Base-by-base conservation (phyloP, 352 stramenopile genomes). In the Phytophthora pistaciae region DNA sequence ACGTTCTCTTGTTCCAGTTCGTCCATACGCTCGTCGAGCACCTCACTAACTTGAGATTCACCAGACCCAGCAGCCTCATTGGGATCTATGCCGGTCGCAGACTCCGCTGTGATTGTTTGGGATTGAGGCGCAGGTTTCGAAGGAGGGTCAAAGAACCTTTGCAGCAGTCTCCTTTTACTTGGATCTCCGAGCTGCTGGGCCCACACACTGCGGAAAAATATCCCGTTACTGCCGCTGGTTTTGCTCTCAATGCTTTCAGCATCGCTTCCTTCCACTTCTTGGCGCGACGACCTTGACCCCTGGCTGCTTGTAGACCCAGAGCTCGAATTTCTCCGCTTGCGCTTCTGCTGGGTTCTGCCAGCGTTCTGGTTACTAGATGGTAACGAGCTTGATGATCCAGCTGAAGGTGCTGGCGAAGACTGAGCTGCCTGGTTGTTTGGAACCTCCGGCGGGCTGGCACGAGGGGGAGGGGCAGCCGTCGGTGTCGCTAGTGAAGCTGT, bases 201-300 rank as follows among this genome's bases (percentile, higher is more conserved):
- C 74, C 70, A 78, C 11, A 61, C 60, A 40, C 70, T 76, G n/a
- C 53, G 44, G 21, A 80, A 80, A 56, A 60, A 75, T 18, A 76
- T 18, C 8, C 70, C 64, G n/a, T 57, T 60, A 9, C 62, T 48
- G 20, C 5, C 38, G 33, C 14, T 5, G 20, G 27, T 48, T 23
- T 33, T 64, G 20, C 20, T 59, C 20, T 44, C 66, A 29, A 53
- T 52, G 49, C 59, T 44, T 7, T 56, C 33, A 8, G 16, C 16
- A 55, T 70, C 55, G 20, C 16, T 61, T 3, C 25, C 36, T 31
- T 20, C 57, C 16, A n/a, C 46, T 57, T 58, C 46, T 57, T 58
- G 40, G 10, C 2, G 27, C 25, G 29, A 58, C 29, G 52, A 9
- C 7, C 52, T 64, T 55, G 25, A 18, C 8, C 68, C 27, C 6